These are phyloP conservation scores for Fusarium siculi DNA, from an alignment of 2,329 filamentous ascomycete genomes.

Conservation along the genomic window DNA sequence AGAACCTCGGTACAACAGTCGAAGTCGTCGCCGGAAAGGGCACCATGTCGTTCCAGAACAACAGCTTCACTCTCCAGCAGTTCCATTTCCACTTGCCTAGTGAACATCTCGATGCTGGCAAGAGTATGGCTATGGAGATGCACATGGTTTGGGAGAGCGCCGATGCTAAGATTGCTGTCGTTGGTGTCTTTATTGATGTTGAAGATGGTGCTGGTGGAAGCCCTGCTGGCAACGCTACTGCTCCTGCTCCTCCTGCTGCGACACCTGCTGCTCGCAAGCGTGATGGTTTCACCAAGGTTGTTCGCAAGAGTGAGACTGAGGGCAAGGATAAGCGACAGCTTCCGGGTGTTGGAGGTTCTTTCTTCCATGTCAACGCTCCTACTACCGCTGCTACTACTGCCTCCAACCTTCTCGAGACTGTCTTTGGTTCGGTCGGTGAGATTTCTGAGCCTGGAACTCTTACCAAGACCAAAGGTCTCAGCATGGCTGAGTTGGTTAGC, in stretches of 20 bases:
- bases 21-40: slow-evolving; percentile 56
- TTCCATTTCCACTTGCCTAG: slow-evolving; percentile 71
- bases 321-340: slow-evolving; percentile 17
- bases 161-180: slow-evolving; percentile 44
- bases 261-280: slow-evolving; percentile 1
- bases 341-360: slow-evolving; percentile 6
- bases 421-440: slow-evolving; percentile 48
- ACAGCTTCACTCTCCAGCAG: slow-evolving; percentile 59
- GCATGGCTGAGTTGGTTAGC: slow-evolving; percentile 54
- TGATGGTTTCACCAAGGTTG: slow-evolving; percentile 7
- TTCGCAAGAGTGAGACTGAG: slow-evolving; percentile 1
- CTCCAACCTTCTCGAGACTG: slow-evolving; percentile 49
- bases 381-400: slow-evolving; percentile 9
- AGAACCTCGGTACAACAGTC: slow-evolving; percentile 64
- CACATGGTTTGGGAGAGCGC: slow-evolving; percentile 47
- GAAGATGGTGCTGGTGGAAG: slow-evolving; percentile 22
- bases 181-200: slow-evolving; percentile 43
- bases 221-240: slow-evolving; percentile 6
- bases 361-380: slow-evolving; percentile 13
- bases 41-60: slow-evolving; percentile 53
- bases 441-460: slow-evolving; percentile 53
- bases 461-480: slow-evolving; percentile 52
- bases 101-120: slow-evolving; percentile 63
- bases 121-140: slow-evolving; percentile 47
- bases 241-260: neutral